These are phyloP conservation scores for Candida pseudoglaebosa DNA, from an alignment of 805 yeast species.

Conservation along the genomic window DNA sequence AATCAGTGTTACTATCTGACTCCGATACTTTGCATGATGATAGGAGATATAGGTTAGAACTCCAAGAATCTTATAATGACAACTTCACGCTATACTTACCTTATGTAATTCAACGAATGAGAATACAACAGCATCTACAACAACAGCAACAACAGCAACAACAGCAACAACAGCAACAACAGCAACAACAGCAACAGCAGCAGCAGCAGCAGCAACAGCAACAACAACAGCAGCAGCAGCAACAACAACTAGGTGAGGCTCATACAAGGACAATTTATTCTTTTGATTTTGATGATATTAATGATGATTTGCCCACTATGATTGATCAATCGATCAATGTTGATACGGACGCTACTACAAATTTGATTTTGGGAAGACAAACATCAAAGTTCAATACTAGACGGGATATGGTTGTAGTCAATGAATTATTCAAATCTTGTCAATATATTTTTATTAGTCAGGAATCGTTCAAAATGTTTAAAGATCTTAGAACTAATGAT, in stretches of 20 bases:
- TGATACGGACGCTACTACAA: conserved; percentile 6
- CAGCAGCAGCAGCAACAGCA: neutral
- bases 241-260: neutral
- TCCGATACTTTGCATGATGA: conserved; percentile 30
- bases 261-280: neutral
- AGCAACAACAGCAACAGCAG: neutral
- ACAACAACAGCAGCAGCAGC: neutral
- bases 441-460: conserved; percentile 27
- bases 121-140: conserved; percentile 15
- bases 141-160: conserved; percentile 1
- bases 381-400: conserved; percentile 22
- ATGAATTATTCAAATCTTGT: conserved; percentile 27
- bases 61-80: conserved; percentile 35
- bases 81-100: conserved; percentile 38
- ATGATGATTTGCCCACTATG: conserved; percentile 22
- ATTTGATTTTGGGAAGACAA: conserved; percentile 17
- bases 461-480: conserved; percentile 28
- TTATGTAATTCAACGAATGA: conserved; percentile 27
- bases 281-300: conserved; percentile 4
- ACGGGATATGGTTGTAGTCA: conserved; percentile 27
- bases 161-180: neutral
- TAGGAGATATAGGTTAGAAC: conserved; percentile 21
- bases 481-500: conserved; percentile 17
- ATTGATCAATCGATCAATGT: conserved; percentile 13
- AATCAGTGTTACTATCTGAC: conserved; percentile 25